These are phyloP conservation scores for Salvia sclarea DNA, from an alignment of 305 asterid genomes.

Conservation along the genomic window DNA sequence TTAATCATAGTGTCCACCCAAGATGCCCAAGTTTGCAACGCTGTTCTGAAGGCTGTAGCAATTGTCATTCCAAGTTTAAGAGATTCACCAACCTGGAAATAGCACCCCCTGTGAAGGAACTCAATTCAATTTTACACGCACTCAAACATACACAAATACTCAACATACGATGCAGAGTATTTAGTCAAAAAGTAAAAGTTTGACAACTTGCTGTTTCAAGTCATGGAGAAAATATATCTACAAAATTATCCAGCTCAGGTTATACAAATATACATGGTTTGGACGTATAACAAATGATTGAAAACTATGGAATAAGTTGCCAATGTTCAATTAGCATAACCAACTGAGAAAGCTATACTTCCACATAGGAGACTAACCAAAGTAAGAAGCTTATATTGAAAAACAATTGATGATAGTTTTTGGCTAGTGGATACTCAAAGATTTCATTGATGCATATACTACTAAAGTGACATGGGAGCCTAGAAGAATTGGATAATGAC, in stretches of 20 bases:
- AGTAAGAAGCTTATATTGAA: not conserved
- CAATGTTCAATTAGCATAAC: not conserved
- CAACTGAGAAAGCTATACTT: not conserved
- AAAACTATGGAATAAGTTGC: not conserved
- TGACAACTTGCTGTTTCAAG: not conserved
- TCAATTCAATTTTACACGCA: constrained; percentile 32
- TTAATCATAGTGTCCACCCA: constrained; percentile 64
- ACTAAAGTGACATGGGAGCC: not conserved
- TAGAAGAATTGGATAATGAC: not conserved
- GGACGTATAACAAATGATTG: not conserved
- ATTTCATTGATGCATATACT: not conserved
- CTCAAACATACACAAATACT: constrained; percentile 17
- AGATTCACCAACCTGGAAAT: constrained; percentile 60
- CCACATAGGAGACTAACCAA: not conserved
- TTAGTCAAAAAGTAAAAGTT: not conserved
- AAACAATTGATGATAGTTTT: not conserved
- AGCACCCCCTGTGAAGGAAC: constrained; percentile 72
- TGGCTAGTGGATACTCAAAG: not conserved
- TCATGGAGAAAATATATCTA: not conserved
- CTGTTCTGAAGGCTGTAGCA: constrained; percentile 52
- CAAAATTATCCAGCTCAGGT: not conserved
- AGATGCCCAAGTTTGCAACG: constrained; percentile 69
- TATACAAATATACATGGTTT: not conserved
- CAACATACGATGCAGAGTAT: not conserved
- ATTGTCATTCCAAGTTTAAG: constrained; percentile 67